phyloP scores from a whole-genome alignment of 2,329 filamentous ascomycete species.

The Colletotrichum ledebouriae region DNA sequence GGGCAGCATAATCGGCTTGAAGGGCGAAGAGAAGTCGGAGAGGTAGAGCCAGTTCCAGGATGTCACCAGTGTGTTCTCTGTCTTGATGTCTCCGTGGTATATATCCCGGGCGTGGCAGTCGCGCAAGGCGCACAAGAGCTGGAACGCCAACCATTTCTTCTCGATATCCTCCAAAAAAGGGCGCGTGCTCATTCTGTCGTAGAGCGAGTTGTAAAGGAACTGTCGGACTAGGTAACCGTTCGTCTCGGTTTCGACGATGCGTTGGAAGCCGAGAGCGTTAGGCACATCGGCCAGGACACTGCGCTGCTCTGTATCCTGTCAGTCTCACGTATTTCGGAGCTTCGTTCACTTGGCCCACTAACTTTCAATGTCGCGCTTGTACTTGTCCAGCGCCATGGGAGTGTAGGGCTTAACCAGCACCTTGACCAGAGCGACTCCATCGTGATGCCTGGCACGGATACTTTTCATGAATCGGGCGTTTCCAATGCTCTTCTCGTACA shows the following conservation, averaged over 20 bases:
- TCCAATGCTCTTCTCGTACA: constrained; percentile 92
- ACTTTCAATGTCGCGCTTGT: constrained; percentile 83
- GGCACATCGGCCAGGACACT: constrained; percentile 84
- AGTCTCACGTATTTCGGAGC: constrained; percentile 5
- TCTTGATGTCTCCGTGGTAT: constrained; percentile 98
- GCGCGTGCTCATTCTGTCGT: constrained; percentile 95
- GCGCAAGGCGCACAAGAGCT: constrained; percentile 89
- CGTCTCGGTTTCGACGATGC: constrained; percentile 90
- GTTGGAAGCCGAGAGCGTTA: constrained; percentile 91
- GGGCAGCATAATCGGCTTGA: constrained; percentile 93
- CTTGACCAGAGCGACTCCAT: constrained; percentile 94
- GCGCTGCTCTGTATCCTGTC: constrained; percentile 74
- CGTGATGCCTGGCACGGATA: constrained; percentile 88
- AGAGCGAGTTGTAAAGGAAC: constrained; percentile 95
- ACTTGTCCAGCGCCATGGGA: constrained; percentile 82
- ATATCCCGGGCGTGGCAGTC: constrained; percentile 92
- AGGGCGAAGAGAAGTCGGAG: constrained; percentile 95
- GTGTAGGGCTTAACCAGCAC: constrained; percentile 93
- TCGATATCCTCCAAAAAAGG: constrained; percentile 98
- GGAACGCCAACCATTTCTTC: constrained; percentile 98
- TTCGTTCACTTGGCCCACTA: neutral
- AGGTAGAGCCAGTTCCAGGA: constrained; percentile 99
- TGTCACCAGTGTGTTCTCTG: constrained; percentile 95
- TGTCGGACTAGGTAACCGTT: constrained; percentile 95
- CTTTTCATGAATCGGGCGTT: constrained; percentile 97